Percentiles rank a stretch among this genome's conserved stretches.
Evolutionary conservation across 2,329 filamentous ascomycete genomes (phyloP).

Genomic region (Eutypa lata): DNA sequence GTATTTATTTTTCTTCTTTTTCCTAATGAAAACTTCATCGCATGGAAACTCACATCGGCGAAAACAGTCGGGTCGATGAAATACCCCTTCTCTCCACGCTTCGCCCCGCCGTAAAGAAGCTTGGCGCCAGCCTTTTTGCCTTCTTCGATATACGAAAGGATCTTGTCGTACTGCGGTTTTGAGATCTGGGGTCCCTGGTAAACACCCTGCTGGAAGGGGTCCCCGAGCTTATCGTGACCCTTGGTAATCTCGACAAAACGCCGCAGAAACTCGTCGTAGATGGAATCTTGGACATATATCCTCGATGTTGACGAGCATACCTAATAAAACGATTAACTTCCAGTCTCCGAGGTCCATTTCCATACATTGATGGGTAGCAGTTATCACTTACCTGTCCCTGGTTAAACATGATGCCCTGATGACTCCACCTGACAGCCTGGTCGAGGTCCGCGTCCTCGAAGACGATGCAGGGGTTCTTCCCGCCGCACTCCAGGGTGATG

Average conservation of each 20-base stretch:
- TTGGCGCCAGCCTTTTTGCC: conserved; percentile 62
- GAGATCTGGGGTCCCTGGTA: conserved; percentile 67
- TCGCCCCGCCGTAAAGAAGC: conserved; percentile 51
- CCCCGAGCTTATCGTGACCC: conserved; percentile 55
- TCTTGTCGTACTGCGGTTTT: conserved; percentile 59
- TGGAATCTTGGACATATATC: conserved; percentile 62
- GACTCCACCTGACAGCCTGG: conserved; percentile 55
- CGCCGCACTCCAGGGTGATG: conserved; percentile 56
- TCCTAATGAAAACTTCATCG: too few relatives aligned
- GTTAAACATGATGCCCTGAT: conserved; percentile 32
- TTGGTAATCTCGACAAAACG: conserved; percentile 48
- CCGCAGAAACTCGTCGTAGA: conserved; percentile 24
- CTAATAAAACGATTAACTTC: too few relatives aligned
- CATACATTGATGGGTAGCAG: too few relatives aligned
- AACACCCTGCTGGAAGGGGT: conserved; percentile 59
- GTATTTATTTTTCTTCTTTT: too few relatives aligned
- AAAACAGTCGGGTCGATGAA: conserved; percentile 26
- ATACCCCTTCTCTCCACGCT: conserved; percentile 16
- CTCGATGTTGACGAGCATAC: conserved; percentile 53
- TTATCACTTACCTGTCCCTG: too few relatives aligned
- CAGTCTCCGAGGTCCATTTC: too few relatives aligned
- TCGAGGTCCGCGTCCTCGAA: conserved; percentile 56
- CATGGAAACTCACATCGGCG: conserved; percentile 18
- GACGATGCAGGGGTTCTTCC: conserved; percentile 57
- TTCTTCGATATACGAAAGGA: conserved; percentile 62